Conservation (phyloP, 495 filamentous ascomycete genomes). For the Penicillium canariense region DNA sequence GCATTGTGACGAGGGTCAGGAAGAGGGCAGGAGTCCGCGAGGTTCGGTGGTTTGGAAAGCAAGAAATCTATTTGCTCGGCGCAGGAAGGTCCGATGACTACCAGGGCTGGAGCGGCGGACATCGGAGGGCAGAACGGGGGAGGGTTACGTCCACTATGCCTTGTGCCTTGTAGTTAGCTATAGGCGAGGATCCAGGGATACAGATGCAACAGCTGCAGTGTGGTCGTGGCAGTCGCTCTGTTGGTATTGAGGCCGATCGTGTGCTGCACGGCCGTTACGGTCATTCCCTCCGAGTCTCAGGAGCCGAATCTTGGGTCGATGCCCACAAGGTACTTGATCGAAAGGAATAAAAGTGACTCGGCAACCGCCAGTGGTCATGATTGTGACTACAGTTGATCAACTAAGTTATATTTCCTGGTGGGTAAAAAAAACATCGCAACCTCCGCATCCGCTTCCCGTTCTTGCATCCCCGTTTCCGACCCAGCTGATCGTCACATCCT, state of each 20-base stretch:
- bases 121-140: not conserved
- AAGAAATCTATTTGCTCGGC: no score
- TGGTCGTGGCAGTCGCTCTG: not conserved
- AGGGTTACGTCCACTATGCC: constrained; percentile 1
- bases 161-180: not conserved
- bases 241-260: not conserved
- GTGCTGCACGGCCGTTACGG: constrained; percentile 11
- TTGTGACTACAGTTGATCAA: constrained; percentile 11
- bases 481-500: not conserved
- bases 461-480: not conserved
- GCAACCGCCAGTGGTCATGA: constrained; percentile 4
- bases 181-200: not conserved
- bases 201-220: not conserved
- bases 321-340: constrained; percentile 28
- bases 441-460: not conserved
- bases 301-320: constrained; percentile 19
- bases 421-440: not conserved
- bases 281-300: constrained; percentile 11
- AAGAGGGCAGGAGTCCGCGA: no score
- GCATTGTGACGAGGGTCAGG: constrained; percentile 4
- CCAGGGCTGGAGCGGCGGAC: no score
- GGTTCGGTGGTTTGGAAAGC: no score
- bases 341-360: constrained; percentile 24
- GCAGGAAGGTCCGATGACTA: no score
- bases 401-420: not conserved